Evolutionary conservation across 768 basidiomycete genomes (phyloP).

Genomic region (Termitomyces sp.): DNA sequence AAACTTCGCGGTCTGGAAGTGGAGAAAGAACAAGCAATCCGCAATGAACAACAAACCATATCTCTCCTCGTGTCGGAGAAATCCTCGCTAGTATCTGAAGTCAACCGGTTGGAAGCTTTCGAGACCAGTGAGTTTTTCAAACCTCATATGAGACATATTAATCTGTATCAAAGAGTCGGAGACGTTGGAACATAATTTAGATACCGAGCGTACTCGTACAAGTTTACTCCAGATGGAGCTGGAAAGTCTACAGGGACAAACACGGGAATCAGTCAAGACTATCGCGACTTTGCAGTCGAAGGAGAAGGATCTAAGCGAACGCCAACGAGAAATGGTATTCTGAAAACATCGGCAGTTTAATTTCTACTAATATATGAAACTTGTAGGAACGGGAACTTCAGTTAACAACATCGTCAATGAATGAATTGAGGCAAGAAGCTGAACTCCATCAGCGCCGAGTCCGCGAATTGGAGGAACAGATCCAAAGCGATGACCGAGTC

Average conservation of each 20-base stretch:
- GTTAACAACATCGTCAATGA: constrained; percentile 48
- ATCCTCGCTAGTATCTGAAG: constrained; percentile 50
- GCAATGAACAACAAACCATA: constrained; percentile 72
- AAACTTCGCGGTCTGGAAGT: constrained; percentile 25
- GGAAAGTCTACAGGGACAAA: constrained; percentile 38
- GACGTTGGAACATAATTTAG: constrained; percentile 36
- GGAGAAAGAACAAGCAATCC: constrained; percentile 32
- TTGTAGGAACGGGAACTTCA: constrained; percentile 75
- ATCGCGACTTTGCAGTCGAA: constrained; percentile 41
- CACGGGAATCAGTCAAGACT: constrained; percentile 30
- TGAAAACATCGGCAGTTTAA: neutral
- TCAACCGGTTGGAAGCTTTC: constrained; percentile 55
- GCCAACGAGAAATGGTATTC: constrained; percentile 50
- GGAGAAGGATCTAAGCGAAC: constrained; percentile 54
- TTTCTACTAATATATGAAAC: neutral
- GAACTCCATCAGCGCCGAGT: constrained; percentile 54
- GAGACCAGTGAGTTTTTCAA: constrained; percentile 50
- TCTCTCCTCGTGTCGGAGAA: constrained; percentile 76
- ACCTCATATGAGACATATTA: neutral
- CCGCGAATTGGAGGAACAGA: constrained; percentile 76
- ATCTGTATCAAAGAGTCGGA: constrained; percentile 35
- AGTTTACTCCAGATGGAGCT: constrained; percentile 38
- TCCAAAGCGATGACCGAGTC: constrained; percentile 79
- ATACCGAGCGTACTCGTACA: constrained; percentile 38
- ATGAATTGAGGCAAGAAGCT: constrained; percentile 50